These are phyloP conservation scores for Irpex rosettiformis DNA, from an alignment of 1,284 basidiomycete species.

Conservation along the genomic window DNA sequence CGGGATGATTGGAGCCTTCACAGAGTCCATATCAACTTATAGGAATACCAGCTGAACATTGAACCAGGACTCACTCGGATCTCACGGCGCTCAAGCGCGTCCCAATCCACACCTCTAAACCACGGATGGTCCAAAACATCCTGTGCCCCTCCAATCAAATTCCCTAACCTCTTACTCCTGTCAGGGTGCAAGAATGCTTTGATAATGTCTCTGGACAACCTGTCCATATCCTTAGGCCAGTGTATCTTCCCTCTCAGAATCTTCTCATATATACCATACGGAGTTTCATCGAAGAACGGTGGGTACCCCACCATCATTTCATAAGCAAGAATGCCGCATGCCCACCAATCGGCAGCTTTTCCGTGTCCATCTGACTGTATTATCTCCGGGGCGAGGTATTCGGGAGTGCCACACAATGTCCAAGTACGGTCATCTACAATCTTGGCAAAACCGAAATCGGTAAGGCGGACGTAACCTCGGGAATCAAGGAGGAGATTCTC, in stretches of 20 bases:
- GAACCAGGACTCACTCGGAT: slow-evolving; percentile 53
- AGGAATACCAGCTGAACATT: slow-evolving; percentile 11
- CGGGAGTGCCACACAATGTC: slow-evolving; percentile 98
- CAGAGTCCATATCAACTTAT: slow-evolving; percentile 9
- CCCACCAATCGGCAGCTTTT: slow-evolving; percentile 99
- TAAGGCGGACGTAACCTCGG: slow-evolving; percentile 94
- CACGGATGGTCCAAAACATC: slow-evolving; percentile 94
- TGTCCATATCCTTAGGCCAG: slow-evolving; percentile 89
- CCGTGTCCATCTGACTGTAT: slow-evolving; percentile 98
- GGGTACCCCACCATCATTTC: slow-evolving; percentile 96
- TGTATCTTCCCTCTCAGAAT: slow-evolving; percentile 90
- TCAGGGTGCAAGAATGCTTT: slow-evolving; percentile 93
- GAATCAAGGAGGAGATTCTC: slow-evolving; percentile 96
- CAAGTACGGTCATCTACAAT: slow-evolving; percentile 98
- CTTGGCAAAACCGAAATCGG: slow-evolving; percentile 99
- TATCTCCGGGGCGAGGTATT: slow-evolving; percentile 94
- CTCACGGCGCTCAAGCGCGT: slow-evolving; percentile 73
- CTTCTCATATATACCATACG: slow-evolving; percentile 95
- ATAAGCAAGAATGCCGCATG: slow-evolving; percentile 94
- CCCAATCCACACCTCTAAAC: slow-evolving; percentile 93
- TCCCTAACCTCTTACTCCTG: slow-evolving; percentile 88
- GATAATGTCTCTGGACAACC: slow-evolving; percentile 70
- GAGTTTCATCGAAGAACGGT: slow-evolving; percentile 91
- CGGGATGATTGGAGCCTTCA: slow-evolving; percentile 78
- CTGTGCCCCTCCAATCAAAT: slow-evolving; percentile 90